These are phyloP conservation scores for Aspergillus ibericus DNA, from an alignment of 2,329 filamentous ascomycete genomes.

Conservation along the genomic window DNA sequence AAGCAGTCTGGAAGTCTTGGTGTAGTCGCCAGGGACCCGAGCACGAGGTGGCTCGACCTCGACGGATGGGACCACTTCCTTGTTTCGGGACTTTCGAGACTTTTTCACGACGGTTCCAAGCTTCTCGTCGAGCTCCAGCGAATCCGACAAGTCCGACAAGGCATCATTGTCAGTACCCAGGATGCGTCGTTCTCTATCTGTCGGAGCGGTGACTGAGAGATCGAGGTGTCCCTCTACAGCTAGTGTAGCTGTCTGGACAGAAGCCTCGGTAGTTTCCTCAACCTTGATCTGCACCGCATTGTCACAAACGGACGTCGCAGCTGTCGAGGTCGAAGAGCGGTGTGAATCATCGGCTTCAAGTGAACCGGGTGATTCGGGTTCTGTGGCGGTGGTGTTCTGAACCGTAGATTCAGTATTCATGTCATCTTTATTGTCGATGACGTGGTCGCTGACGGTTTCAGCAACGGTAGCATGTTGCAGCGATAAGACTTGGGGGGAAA, in stretches of 20 bases:
- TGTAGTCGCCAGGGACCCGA: conserved; percentile 75
- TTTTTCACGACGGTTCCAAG: conserved; percentile 22
- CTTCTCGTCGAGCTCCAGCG: conserved; percentile 30
- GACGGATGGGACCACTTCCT: conserved; percentile 39
- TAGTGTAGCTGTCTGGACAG: conserved; percentile 1
- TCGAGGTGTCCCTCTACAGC: neutral
- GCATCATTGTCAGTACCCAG: conserved; percentile 23
- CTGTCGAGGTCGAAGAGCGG: conserved; percentile 36
- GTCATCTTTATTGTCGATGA: neutral
- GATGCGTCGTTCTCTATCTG: conserved; percentile 9
- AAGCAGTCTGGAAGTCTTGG: conserved; percentile 73
- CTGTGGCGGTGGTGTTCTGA: conserved; percentile 17
- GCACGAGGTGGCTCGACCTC: conserved; percentile 37
- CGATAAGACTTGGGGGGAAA: neutral
- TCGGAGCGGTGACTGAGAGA: conserved; percentile 10
- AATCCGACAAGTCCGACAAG: conserved; percentile 29
- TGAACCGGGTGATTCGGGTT: conserved; percentile 30
- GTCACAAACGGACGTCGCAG: conserved; percentile 39
- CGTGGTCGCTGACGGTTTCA: neutral
- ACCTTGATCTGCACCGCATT: conserved; percentile 19
- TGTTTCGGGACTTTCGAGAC: conserved; percentile 20
- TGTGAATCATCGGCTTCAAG: conserved; percentile 33
- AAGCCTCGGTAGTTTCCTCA: conserved; percentile 17
- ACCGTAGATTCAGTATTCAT: conserved; percentile 7
- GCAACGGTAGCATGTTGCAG: neutral